Evolutionary conservation across 441 rosid genomes (phyloP).

Genomic region (Theobroma grandiflorum): DNA sequence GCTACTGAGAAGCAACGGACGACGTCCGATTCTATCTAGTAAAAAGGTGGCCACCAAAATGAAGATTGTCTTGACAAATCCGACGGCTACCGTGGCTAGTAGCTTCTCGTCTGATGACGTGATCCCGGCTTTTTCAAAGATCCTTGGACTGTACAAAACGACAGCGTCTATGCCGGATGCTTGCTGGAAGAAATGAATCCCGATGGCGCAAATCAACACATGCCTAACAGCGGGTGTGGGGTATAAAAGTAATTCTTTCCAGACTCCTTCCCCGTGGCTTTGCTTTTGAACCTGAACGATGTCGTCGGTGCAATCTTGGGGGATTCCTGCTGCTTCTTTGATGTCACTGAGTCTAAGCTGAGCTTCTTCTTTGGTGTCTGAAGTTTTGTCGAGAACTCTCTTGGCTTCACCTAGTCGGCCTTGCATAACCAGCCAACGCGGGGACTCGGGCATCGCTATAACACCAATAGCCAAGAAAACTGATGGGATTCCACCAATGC

Average conservation of each 20-base stretch:
- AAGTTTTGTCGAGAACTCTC: constrained; percentile 71
- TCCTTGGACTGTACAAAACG: constrained; percentile 72
- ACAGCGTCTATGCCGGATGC: constrained; percentile 80
- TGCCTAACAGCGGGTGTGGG: constrained; percentile 76
- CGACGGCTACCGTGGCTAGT: constrained; percentile 83
- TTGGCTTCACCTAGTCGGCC: constrained; percentile 83
- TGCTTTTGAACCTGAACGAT: constrained; percentile 46
- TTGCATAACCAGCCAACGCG: constrained; percentile 90
- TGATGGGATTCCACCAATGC: constrained; percentile 76
- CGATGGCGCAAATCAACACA: constrained; percentile 64
- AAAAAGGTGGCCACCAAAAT: constrained; percentile 73
- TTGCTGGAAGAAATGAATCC: constrained; percentile 88
- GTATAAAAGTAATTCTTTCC: constrained; percentile 64
- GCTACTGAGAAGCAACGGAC: constrained; percentile 72
- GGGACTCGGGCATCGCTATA: constrained; percentile 70
- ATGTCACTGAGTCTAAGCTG: constrained; percentile 66
- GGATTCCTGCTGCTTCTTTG: constrained; percentile 77
- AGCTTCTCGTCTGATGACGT: constrained; percentile 41
- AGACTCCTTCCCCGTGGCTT: constrained; percentile 68
- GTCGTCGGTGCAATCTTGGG: constrained; percentile 71
- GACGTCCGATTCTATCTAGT: constrained; percentile 73
- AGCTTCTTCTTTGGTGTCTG: constrained; percentile 63
- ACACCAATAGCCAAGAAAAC: constrained; percentile 55
- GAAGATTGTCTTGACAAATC: constrained; percentile 67
- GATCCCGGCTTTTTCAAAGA: constrained; percentile 78